Evolutionary conservation across 2,329 filamentous ascomycete species (phyloP).

Genomic region (Diaporthe ampelina): DNA sequence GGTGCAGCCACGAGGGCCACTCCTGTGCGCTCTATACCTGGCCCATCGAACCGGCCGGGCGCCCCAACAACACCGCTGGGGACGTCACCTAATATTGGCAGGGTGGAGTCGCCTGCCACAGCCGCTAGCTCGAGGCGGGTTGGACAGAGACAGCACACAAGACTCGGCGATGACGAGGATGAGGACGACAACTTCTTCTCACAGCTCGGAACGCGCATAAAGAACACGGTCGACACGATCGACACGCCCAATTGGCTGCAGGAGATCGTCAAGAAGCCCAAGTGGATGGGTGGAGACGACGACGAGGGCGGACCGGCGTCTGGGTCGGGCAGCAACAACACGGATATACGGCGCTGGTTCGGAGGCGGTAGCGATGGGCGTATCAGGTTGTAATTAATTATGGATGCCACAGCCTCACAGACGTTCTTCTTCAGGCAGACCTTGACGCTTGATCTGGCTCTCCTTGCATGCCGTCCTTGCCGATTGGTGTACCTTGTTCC

Average conservation of each 20-base stretch:
- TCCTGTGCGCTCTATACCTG: conserved; percentile 64
- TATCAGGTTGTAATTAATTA: conserved; percentile 49
- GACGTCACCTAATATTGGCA: conserved; percentile 52
- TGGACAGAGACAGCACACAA: conserved; percentile 50
- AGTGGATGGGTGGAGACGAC: conserved; percentile 81
- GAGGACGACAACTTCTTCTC: conserved; percentile 88
- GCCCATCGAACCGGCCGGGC: conserved; percentile 52
- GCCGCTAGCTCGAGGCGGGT: conserved; percentile 47
- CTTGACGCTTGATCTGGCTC: not conserved
- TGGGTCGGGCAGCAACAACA: conserved; percentile 47
- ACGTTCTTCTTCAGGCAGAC: not conserved
- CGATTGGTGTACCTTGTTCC: not conserved
- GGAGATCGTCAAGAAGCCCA: conserved; percentile 79
- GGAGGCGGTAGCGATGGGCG: conserved; percentile 60
- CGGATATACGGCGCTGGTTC: conserved; percentile 71
- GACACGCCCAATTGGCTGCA: conserved; percentile 87
- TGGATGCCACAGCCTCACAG: not conserved
- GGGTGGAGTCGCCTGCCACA: conserved; percentile 38
- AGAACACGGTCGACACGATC: conserved; percentile 90
- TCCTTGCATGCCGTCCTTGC: not conserved
- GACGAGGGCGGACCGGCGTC: conserved; percentile 49
- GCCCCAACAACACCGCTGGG: conserved; percentile 60
- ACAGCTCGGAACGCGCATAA: conserved; percentile 85
- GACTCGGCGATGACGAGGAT: conserved; percentile 67
- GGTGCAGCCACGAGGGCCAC: conserved; percentile 52